phyloP scores from a whole-genome alignment of 257 asterid species.

The Ehretia macrophylla region DNA sequence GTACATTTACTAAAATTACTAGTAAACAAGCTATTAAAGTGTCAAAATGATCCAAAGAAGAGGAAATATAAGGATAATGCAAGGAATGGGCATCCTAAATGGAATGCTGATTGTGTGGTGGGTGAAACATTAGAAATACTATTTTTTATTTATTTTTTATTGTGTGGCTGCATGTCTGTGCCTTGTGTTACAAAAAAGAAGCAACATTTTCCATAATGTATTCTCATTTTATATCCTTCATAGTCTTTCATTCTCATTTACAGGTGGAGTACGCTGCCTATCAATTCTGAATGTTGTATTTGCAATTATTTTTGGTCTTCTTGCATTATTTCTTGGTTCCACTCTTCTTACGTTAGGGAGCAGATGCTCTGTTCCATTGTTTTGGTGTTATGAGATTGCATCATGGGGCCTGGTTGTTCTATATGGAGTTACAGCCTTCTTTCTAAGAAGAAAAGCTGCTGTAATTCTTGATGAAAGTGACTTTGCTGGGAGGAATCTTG shows the following conservation, averaged over 20 bases:
- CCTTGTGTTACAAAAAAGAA: too few species aligned
- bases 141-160: too few species aligned
- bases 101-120: too few species aligned
- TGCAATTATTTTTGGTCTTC: slow-evolving; percentile 71
- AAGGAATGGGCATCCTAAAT: too few species aligned
- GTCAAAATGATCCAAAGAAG: too few species aligned
- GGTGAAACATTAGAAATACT: too few species aligned
- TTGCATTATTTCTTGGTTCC: slow-evolving; percentile 86
- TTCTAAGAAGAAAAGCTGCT: slow-evolving; percentile 63
- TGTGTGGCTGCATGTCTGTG: too few species aligned
- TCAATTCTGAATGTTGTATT: slow-evolving; percentile 69
- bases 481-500: slow-evolving; percentile 45
- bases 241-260: slow-evolving; percentile 12
- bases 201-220: background rate
- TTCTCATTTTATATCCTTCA: background rate
- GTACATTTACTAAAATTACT: too few species aligned
- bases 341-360: slow-evolving; percentile 91
- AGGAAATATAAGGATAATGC: too few species aligned
- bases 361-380: slow-evolving; percentile 86
- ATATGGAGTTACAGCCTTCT: slow-evolving; percentile 76
- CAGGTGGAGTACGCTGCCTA: slow-evolving; percentile 91
- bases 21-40: too few species aligned
- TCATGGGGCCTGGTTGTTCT: slow-evolving; percentile 81
- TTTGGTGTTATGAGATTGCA: slow-evolving; percentile 88
- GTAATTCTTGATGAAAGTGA: slow-evolving; percentile 60